phyloP scores from a whole-genome alignment of 768 basidiomycete genomes.

The Termitomyces sp. region DNA sequence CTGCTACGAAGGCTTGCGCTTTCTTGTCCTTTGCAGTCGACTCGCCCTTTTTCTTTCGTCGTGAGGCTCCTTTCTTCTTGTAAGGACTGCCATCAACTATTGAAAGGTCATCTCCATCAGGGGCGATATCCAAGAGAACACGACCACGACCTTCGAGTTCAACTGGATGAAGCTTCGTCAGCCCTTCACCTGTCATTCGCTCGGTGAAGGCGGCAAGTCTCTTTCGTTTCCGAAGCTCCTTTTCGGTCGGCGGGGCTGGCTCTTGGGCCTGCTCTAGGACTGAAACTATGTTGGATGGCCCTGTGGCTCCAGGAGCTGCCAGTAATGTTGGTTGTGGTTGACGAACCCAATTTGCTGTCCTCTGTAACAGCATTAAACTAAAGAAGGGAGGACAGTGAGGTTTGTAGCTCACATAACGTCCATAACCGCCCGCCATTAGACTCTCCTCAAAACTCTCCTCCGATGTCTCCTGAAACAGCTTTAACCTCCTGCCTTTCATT shows the following conservation, averaged over 20 bases:
- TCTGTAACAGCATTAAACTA: constrained; percentile 27
- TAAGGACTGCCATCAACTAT: constrained; percentile 27
- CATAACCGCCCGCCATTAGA: constrained; percentile 79
- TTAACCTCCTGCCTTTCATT: constrained; percentile 66
- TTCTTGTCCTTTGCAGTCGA: constrained; percentile 32
- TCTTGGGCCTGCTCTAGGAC: constrained; percentile 37
- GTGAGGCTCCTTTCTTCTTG: constrained; percentile 36
- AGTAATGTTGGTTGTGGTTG: constrained; percentile 49
- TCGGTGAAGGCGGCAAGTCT: constrained; percentile 67
- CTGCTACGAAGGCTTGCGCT: constrained; percentile 16
- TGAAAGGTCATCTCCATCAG: constrained; percentile 31
- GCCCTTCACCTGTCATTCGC: constrained; percentile 25
- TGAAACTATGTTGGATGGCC: constrained; percentile 40
- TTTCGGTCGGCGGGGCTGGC: constrained; percentile 42
- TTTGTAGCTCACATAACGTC: constrained; percentile 54
- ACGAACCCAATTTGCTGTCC: constrained; percentile 60
- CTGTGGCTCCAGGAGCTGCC: constrained; percentile 34
- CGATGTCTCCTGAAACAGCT: constrained; percentile 77
- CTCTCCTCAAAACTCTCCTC: constrained; percentile 86
- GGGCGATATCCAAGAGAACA: constrained; percentile 57
- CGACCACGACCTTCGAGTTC: constrained; percentile 68
- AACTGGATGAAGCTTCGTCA: constrained; percentile 52
- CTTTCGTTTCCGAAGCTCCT: constrained; percentile 62
- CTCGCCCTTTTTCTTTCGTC: constrained; percentile 51
- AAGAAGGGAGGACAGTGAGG: not conserved